Evolutionary conservation across 306 rosid species (phyloP), one percentile per base, ranked within the genome.

Genomic region (Trifolium subterraneum): DNA sequence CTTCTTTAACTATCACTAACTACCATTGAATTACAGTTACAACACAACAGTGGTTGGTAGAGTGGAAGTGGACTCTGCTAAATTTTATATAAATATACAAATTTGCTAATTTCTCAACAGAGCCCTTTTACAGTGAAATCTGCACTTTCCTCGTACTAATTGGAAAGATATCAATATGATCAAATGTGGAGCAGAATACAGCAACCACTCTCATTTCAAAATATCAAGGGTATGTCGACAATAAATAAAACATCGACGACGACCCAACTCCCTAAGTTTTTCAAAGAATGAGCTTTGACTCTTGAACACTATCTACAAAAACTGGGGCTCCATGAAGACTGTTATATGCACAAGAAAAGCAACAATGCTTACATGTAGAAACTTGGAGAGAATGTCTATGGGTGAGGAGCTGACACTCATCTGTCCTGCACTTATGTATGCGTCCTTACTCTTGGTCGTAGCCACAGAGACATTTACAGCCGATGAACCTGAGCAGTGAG

Each of bases 381-480:
- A 76, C 82, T 75, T 82, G 75, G 84, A 62, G 73, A 87, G 68
- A 72, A 64, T 74, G 76, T 83, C 89, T 38, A 60, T 44, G 3
- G 72, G 67, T 20, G 97, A 84, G 79, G 85, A 56, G 90, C 89
- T 82, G 76, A 54, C 59, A 13, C 78, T 86, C 48, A 80, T 47
- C 82, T 88, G 95, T 45, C 97, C 93, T 33, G 93, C 89, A 67
- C 74, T 88, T 71, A 87, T 48, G 82, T 80, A 88, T 70, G 88
- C 83, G 60, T 93, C 94, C 85, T 87, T 92, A 86, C 87, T 83
- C 87, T 88, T 92, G 86, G 88, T 83, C 6, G 90, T 76, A 33
- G 88, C 83, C 71, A 90, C 68, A 2, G 99, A 90, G 67, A 94
- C 99, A 54, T 94, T 94, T 64, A 94, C 97, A 4, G 97, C 72